Evolutionary conservation across 441 rosid species (phyloP).

Genomic region (Erodium texanum): DNA sequence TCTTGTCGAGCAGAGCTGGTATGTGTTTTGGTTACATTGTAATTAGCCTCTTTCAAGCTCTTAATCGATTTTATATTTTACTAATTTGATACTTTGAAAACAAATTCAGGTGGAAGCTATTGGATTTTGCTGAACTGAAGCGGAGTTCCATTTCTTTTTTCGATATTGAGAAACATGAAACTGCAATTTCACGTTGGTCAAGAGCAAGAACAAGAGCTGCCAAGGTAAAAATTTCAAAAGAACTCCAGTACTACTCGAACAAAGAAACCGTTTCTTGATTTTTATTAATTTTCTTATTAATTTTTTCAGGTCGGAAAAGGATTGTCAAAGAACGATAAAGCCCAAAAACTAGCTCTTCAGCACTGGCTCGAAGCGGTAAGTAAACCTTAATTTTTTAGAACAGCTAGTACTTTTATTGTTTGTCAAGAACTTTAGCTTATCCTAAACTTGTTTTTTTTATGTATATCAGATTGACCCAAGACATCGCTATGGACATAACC

Average conservation of each 20-base stretch:
- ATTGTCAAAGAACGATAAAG: conserved; percentile 73
- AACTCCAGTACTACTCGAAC: too few species aligned
- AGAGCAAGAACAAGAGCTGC: conserved; percentile 96
- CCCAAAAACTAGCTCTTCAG: conserved; percentile 81
- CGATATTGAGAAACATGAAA: conserved; percentile 81
- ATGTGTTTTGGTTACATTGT: conserved; percentile 11
- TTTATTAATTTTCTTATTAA: too few species aligned
- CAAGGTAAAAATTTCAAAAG: too few species aligned
- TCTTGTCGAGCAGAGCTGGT: conserved; percentile 91
- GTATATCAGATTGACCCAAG: conserved; percentile 73
- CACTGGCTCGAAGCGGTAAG: conserved; percentile 98
- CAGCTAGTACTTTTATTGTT: neutral
- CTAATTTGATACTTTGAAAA: neutral
- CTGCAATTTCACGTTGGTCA: conserved; percentile 91
- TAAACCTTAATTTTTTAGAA: neutral
- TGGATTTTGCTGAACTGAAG: conserved; percentile 88
- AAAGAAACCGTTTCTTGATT: too few species aligned
- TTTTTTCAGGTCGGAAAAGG: conserved; percentile 77
- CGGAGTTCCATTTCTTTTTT: conserved; percentile 86
- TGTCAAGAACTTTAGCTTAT: neutral
- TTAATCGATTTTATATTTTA: neutral
- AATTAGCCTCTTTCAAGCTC: too few species aligned
- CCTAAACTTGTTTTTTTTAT: conserved; percentile 9
- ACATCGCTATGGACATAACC: conserved; percentile 91
- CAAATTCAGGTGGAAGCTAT: conserved; percentile 72